Evolutionary conservation across 768 basidiomycete species (phyloP).

Genomic region (Lentinula sp.): DNA sequence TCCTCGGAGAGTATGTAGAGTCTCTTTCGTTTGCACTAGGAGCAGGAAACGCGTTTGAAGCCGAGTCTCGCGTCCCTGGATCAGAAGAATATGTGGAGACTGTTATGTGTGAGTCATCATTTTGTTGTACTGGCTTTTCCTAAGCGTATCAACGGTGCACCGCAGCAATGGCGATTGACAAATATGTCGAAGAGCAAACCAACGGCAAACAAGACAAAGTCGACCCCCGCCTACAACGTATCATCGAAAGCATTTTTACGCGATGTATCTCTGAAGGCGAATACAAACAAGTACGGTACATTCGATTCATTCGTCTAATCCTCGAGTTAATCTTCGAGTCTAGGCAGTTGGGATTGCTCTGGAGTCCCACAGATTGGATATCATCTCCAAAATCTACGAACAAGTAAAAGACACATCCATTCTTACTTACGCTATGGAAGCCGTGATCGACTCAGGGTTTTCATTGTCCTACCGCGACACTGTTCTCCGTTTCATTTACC

Average conservation of each 20-base stretch:
- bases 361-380: conserved; percentile 83
- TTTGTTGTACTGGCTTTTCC: background rate
- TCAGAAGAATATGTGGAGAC: conserved; percentile 92
- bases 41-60: conserved; percentile 82
- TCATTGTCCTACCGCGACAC: conserved; percentile 81
- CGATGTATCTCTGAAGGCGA: conserved; percentile 86
- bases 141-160: background rate
- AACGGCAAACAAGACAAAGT: conserved; percentile 49
- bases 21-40: conserved; percentile 92
- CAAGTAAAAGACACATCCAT: conserved; percentile 70
- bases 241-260: conserved; percentile 86
- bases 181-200: conserved; percentile 68
- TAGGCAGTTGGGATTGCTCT: conserved; percentile 95
- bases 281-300: conserved; percentile 69
- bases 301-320: background rate
- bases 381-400: conserved; percentile 73
- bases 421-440: conserved; percentile 88
- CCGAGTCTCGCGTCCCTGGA: conserved; percentile 53
- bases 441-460: conserved; percentile 85
- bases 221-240: conserved; percentile 71
- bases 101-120: conserved; percentile 69
- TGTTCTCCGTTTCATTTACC: conserved; percentile 71
- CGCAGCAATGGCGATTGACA: conserved; percentile 92
- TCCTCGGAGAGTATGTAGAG: conserved; percentile 92
- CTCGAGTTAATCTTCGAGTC: conserved; percentile 11